Percentiles rank a stretch among this genome's conserved stretches.
Evolutionary conservation across 345 rosid genomes (phyloP).

Genomic region (Psidium friedrichsthalianum): DNA sequence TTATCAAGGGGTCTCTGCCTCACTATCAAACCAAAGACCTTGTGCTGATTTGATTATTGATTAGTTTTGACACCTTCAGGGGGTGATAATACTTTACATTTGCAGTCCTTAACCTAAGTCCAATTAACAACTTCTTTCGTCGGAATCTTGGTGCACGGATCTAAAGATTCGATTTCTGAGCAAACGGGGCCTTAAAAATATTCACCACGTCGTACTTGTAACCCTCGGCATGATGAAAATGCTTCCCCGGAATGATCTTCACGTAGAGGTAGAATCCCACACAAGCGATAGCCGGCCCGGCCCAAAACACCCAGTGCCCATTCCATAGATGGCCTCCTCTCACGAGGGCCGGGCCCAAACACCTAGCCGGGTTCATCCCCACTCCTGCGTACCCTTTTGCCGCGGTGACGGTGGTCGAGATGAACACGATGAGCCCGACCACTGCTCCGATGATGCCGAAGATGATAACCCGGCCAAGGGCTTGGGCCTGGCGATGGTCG

Average conservation of each 20-base stretch:
- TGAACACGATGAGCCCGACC: constrained; percentile 14
- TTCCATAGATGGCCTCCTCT: constrained; percentile 33
- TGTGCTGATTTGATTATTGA: too few relatives aligned
- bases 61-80: too few relatives aligned
- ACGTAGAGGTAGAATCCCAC: constrained; percentile 12
- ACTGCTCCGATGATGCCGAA: constrained; percentile 20
- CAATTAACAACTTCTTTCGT: neutral
- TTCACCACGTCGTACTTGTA: neutral
- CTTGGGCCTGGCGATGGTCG: constrained; percentile 23
- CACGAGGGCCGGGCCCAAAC: constrained; percentile 34
- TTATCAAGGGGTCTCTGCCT: neutral
- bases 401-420: constrained; percentile 26
- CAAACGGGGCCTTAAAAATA: neutral
- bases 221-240: neutral
- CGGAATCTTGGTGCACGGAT: neutral
- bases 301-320: constrained; percentile 48
- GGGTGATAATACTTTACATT: neutral
- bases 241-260: constrained; percentile 7
- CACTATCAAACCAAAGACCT: too few relatives aligned
- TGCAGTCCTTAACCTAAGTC: neutral
- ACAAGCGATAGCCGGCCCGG: constrained; percentile 25
- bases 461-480: constrained; percentile 16
- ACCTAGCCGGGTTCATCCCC: constrained; percentile 39
- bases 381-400: constrained; percentile 21
- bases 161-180: neutral